Evolutionary conservation across 345 rosid genomes (phyloP).

Genomic region (Mercurialis annua): DNA sequence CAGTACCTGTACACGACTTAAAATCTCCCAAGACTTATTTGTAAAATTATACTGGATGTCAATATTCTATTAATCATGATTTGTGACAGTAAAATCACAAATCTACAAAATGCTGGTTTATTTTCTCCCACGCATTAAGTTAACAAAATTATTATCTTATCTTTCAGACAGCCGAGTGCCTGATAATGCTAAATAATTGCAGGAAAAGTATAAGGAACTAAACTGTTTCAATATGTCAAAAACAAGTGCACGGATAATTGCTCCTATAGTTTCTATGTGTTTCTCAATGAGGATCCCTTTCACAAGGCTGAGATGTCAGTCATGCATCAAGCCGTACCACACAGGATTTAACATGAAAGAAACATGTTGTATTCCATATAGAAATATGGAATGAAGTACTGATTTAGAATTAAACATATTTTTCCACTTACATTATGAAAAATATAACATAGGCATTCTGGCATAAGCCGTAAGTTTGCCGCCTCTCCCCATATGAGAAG

Average conservation of each 20-base stretch:
- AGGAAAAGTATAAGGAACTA: neutral
- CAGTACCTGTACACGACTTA: neutral
- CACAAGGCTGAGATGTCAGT: neutral
- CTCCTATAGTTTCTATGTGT: neutral
- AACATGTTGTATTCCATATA: neutral
- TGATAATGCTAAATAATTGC: neutral
- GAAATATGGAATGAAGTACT: neutral
- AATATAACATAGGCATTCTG: conserved; percentile 88
- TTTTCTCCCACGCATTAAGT: neutral
- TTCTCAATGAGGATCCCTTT: neutral
- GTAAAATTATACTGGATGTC: too few species aligned
- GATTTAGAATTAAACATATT: neutral
- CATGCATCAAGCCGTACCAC: neutral
- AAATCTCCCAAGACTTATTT: neutral
- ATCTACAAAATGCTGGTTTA: neutral
- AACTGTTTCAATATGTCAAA: neutral
- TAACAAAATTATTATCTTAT: conserved; percentile 3
- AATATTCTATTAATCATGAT: neutral
- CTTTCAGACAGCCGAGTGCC: too few species aligned
- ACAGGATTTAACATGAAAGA: neutral
- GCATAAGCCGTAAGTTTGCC: conserved; percentile 89
- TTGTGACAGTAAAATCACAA: neutral
- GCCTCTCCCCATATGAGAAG: conserved; percentile 99
- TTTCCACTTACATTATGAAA: conserved; percentile 85
- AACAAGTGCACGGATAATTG: neutral